These are phyloP conservation scores for Gnaphalium uliginosum DNA, from an alignment of 129 eudicot species.

Conservation along the genomic window DNA sequence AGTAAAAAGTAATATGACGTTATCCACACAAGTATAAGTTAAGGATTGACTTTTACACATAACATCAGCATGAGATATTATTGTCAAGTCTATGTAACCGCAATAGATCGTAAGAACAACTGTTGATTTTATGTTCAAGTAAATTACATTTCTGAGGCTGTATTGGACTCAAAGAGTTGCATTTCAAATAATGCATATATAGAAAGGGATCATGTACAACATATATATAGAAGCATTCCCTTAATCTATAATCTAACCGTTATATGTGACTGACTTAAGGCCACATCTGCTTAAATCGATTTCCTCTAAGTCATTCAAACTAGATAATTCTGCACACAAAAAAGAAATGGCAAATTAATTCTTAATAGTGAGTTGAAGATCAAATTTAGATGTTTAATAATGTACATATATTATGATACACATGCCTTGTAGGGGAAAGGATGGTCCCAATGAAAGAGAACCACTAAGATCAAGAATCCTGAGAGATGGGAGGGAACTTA, in stretches of 20 bases:
- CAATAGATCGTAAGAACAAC: no score
- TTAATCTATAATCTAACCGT: background rate
- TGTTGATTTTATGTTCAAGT: no score
- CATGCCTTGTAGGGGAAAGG: conserved; percentile 18
- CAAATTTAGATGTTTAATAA: background rate
- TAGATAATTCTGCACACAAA: background rate
- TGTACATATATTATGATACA: background rate
- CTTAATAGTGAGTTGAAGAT: background rate
- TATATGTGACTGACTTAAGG: background rate
- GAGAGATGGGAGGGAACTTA: conserved; percentile 27
- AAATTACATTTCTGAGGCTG: background rate
- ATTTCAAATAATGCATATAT: no score
- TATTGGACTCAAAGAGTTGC: background rate
- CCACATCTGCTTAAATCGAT: background rate
- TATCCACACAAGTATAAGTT: background rate
- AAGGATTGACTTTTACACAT: no score
- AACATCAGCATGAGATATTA: no score
- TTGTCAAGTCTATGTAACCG: no score
- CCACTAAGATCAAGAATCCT: conserved; percentile 19
- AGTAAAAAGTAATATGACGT: background rate
- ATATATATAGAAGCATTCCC: no score
- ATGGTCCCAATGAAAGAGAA: background rate
- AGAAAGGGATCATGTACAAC: no score
- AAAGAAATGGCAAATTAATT: background rate
- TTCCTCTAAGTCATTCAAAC: background rate